These are phyloP conservation scores for Laguncularia racemosa DNA, from an alignment of 345 rosid genomes.

Conservation along the genomic window DNA sequence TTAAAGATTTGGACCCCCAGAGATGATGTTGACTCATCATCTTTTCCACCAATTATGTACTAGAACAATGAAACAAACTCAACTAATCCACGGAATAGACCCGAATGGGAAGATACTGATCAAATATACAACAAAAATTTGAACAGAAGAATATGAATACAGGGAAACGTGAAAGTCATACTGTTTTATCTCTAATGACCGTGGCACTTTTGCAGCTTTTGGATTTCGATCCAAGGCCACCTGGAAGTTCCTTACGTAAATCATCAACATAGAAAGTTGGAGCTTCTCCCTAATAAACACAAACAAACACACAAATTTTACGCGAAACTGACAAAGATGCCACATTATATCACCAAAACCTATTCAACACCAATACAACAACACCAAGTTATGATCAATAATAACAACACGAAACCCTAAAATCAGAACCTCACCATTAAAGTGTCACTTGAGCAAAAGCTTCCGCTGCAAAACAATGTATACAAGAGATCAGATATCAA, in stretches of 20 bases:
- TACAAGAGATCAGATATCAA: too few species aligned
- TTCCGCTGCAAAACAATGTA: too few species aligned
- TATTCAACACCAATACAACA: too few species aligned
- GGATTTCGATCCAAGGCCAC: constrained; percentile 37
- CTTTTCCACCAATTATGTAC: constrained; percentile 59
- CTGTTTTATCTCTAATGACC: constrained; percentile 43
- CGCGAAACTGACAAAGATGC: too few species aligned
- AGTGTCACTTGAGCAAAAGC: too few species aligned
- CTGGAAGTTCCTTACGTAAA: constrained; percentile 29
- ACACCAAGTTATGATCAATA: too few species aligned
- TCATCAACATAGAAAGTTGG: constrained; percentile 46
- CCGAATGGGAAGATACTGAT: too few species aligned
- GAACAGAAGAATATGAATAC: neutral
- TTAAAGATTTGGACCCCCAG: constrained; percentile 50
- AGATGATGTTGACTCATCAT: constrained; percentile 41
- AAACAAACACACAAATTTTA: constrained; percentile 8
- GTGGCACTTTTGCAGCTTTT: constrained; percentile 31
- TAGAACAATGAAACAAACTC: constrained; percentile 23
- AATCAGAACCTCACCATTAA: too few species aligned
- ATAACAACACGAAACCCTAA: too few species aligned
- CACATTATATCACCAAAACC: too few species aligned
- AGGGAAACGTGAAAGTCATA: constrained; percentile 22
- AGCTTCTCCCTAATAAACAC: constrained; percentile 66
- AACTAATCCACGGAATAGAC: constrained; percentile 7
- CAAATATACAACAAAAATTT: too few species aligned